Evolutionary conservation across 2,329 filamentous ascomycete species (phyloP).

Genomic region (Clarireedia monteithiana): DNA sequence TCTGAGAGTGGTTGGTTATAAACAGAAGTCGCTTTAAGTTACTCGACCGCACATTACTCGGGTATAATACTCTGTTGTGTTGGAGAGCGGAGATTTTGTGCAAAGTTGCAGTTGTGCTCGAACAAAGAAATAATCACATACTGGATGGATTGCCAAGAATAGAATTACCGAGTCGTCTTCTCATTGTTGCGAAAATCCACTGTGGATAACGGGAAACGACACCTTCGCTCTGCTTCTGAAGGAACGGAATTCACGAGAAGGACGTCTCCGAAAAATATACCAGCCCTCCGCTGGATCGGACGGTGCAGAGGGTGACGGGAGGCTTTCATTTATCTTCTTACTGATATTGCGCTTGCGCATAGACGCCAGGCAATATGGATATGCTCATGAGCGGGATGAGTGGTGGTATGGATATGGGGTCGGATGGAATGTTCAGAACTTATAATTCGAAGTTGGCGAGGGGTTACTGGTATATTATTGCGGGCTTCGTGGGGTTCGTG

Average conservation of each 20-base stretch:
- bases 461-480: constrained; percentile 53
- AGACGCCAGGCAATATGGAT: constrained; percentile 2
- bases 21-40: neutral
- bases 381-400: constrained; percentile 13
- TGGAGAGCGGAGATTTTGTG: neutral
- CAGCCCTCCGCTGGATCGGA: neutral
- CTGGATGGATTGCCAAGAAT: neutral
- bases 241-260: too few species aligned
- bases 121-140: neutral
- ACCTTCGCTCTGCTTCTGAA: too few species aligned
- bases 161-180: neutral
- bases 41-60: neutral
- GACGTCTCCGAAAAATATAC: neutral
- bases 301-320: neutral
- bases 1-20: too few species aligned
- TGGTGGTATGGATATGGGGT: constrained; percentile 19
- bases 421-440: constrained; percentile 34
- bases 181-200: too few species aligned
- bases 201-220: too few species aligned
- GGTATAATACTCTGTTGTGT: neutral
- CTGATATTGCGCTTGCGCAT: neutral
- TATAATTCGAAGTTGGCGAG: constrained; percentile 45
- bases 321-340: neutral
- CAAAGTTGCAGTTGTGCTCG: neutral
- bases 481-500: constrained; percentile 31